Base-by-base conservation (phyloP, 305 asterid genomes). In the Solanum chacoense region DNA sequence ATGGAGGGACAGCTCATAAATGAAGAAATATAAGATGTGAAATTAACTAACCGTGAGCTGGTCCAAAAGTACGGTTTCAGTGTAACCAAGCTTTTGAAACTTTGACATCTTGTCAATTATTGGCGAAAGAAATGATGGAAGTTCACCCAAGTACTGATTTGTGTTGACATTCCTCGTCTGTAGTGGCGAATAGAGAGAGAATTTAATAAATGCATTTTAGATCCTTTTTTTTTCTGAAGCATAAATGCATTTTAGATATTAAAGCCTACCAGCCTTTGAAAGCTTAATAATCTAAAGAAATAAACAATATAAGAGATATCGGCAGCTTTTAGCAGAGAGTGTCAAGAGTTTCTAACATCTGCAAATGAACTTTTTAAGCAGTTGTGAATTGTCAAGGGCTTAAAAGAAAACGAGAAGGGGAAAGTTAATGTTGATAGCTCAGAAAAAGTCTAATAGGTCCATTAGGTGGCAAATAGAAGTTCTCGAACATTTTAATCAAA, bases 121-220 rank as follows among this genome's bases (percentile, higher is more conserved):
- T 36, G 93, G 95, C 86, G 94, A 93, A 90, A 95, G 86, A 89
- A 97, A 97, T n/a, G 93, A 91, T 18, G 99, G 99, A 88, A 97
- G 97, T 92, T 95, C 94, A 18, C 99, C 99, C 94, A 96, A 59
- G 93, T 93, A 93, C 63, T 92, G 93, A 88, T 90, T 93, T 31
- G 98, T 87, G 93, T 97, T 92, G 81, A 97, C 96, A 88, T 95
- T 97, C 92, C 99, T 96, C 75, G 94, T 95, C 99, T 97, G 98
- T 90, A 88, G 92, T 42, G 75, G 38, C n/a, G 85, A 86, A 86
- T 28, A 80, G 42, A 86, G 63, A 81, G 29, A 83, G 35, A 71
- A 88, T 81, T 81, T 72, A 28, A 87, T 22, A 87, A 34, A 18
- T 11, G 84, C 20, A 22, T 22, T 76, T 36, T 36, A 50, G 87